Base-by-base conservation (phyloP, 352 stramenopile species). In the Pythium aristosporum region DNA sequence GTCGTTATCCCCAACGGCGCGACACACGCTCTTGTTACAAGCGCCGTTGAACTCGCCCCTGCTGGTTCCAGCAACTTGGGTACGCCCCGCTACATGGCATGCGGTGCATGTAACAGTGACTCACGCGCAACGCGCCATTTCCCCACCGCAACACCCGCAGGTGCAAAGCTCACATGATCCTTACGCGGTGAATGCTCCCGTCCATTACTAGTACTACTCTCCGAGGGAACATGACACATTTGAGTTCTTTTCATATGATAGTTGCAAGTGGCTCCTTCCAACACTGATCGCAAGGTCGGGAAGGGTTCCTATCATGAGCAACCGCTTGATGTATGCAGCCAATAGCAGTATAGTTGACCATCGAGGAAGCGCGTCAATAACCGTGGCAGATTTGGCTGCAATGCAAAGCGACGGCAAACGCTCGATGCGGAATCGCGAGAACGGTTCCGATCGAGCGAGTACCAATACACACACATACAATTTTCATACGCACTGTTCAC, bases 261-360 rank as follows among this genome's bases (percentile, higher is more conserved):
- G 81, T 72, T 87, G 81, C 81, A 92, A 90, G 85, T 90, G 83
- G 83, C 83, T 90, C 83, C 81, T 92, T 90, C 81, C 73, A 82
- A 87, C 75, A 92, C 75, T 70, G 67, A 68, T 65, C 56, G 57
- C 67, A 77, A 75, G 71, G 74, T 87, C 75, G 70, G 76, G 82
- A 90, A 90, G 81, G 83, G 81, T 92, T 92, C 83, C 83, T 92
- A 92, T 92, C 83, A 90, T 88, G 78, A 92, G 87, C 83, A 90
- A 90, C 81, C 81, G 83, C 83, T 92, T 87, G 51, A 54, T 92
- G 76, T 92, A 67, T 84, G 83, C 83, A 92, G 75, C 71, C 83
- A 88, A 90, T 90, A 92, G 83, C 83, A 92, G 83, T 92, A 88
- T 79, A 68, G 71, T 87, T 85, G 83, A 78, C 61, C 74, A 90